These are phyloP conservation scores for Trypanosoma theileri DNA, from an alignment of 208 protist genomes.

Conservation along the genomic window DNA sequence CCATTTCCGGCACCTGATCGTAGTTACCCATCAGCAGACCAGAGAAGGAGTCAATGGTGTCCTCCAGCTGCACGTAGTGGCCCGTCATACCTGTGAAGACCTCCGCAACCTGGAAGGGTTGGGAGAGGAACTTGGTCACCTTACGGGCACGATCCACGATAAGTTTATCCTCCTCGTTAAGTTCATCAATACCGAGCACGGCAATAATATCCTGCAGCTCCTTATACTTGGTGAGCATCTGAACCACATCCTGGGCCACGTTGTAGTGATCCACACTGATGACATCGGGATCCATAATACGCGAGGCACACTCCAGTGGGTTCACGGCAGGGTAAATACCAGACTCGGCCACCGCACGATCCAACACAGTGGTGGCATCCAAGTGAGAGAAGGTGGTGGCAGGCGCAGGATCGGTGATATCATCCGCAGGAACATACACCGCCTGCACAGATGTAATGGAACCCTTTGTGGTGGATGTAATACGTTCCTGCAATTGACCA, in stretches of 20 bases:
- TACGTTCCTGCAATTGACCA: constrained; percentile 97
- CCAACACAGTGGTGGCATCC: constrained; percentile 98
- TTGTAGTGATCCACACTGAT: constrained; percentile 97
- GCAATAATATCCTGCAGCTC: constrained; percentile 99
- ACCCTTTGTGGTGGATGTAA: constrained; percentile 97
- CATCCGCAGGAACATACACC: constrained; percentile 99
- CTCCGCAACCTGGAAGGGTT: constrained; percentile 98
- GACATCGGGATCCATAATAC: constrained; percentile 96
- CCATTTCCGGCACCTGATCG: constrained; percentile 96
- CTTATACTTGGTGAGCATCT: constrained; percentile 98
- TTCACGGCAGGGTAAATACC: constrained; percentile 99
- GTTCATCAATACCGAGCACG: constrained; percentile 99
- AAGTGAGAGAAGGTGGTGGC: constrained; percentile 98
- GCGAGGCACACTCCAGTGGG: constrained; percentile 97
- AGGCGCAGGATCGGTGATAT: constrained; percentile 98
- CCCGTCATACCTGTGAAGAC: constrained; percentile 97
- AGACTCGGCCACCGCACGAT: constrained; percentile 95
- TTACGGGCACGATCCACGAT: constrained; percentile 95
- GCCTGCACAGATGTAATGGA: constrained; percentile 96
- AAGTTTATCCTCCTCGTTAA: constrained; percentile 98
- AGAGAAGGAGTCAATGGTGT: constrained; percentile 95
- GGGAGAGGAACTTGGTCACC: constrained; percentile 94
- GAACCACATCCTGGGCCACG: constrained; percentile 94
- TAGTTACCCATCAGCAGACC: constrained; percentile 92
- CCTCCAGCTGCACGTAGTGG: constrained; percentile 93